Percentiles rank a stretch among this genome's conserved stretches.
Conservation (phyloP, 305 asterid genomes). For the Fraxinus velutina region DNA sequence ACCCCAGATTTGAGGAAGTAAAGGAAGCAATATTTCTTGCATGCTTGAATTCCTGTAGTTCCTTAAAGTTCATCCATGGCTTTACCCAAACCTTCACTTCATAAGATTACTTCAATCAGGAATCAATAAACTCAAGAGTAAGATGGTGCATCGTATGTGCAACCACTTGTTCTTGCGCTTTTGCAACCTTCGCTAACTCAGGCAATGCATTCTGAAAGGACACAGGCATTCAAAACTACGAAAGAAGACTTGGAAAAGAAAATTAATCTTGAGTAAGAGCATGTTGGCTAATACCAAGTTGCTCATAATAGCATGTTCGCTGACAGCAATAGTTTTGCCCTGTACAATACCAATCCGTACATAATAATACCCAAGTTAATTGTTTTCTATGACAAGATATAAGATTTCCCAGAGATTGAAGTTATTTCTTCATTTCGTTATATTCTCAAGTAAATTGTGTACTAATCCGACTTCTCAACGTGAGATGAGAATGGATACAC, state of each 20-base stretch:
- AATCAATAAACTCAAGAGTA: conserved; percentile 71
- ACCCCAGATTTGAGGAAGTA: conserved; percentile 71
- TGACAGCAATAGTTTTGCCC: neutral
- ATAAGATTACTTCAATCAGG: conserved; percentile 59
- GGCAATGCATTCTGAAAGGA: conserved; percentile 49
- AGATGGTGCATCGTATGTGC: conserved; percentile 68
- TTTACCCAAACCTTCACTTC: conserved; percentile 86
- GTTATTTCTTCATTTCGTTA: neutral
- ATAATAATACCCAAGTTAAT: neutral
- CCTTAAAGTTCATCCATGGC: conserved; percentile 75
- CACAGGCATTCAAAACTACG: neutral
- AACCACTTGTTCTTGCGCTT: conserved; percentile 68
- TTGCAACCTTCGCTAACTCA: conserved; percentile 72
- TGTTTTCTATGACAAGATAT: neutral
- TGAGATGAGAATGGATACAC: neutral
- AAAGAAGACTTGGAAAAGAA: neutral
- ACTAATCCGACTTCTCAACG: neutral
- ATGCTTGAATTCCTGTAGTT: conserved; percentile 69
- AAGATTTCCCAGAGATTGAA: neutral
- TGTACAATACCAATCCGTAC: neutral
- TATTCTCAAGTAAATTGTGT: neutral
- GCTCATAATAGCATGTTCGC: neutral
- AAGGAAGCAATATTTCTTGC: conserved; percentile 49
- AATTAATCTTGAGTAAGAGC: neutral
- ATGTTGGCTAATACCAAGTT: neutral